A percentile compares a stretch with the other conserved stretches of the same genome.
phyloP scores from a whole-genome alignment of 495 filamentous ascomycete genomes.

The Neurospora sublineolata region DNA sequence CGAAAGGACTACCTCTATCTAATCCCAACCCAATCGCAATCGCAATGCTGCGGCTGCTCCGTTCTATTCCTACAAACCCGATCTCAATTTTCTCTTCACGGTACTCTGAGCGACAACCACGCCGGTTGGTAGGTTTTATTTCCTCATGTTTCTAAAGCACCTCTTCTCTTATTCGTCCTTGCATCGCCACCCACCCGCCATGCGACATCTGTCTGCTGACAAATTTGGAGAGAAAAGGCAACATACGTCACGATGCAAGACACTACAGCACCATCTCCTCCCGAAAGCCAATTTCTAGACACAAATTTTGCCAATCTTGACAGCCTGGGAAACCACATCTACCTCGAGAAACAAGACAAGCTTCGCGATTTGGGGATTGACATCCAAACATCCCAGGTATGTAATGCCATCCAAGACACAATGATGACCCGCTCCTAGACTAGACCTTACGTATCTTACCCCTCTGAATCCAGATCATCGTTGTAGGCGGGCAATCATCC shows the following conservation, averaged over 20 bases:
- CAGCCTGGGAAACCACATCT: conserved; percentile 5
- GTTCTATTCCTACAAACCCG: not conserved
- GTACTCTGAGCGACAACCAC: not conserved
- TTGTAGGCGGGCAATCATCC: conserved; percentile 40
- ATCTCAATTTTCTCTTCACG: not conserved
- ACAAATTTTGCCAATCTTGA: not conserved
- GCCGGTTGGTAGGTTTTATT: not conserved
- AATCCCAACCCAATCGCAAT: not conserved
- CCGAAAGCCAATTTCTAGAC: not conserved
- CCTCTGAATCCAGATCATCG: conserved; percentile 20
- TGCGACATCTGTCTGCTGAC: too few relatives aligned
- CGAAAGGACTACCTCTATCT: too few relatives aligned
- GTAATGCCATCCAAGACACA: too few relatives aligned
- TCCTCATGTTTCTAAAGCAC: too few relatives aligned
- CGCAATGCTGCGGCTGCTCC: not conserved
- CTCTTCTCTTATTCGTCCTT: too few relatives aligned
- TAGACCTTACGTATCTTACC: too few relatives aligned
- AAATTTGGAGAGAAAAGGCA: not conserved
- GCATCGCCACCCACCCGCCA: too few relatives aligned
- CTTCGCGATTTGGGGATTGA: conserved; percentile 14
- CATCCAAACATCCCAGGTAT: conserved; percentile 12
- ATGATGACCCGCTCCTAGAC: too few relatives aligned
- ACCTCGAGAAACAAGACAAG: conserved; percentile 11
- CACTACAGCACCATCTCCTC: not conserved
- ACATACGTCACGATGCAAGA: not conserved